These are phyloP conservation scores for Microsporum ferrugineum DNA, from an alignment of 2,329 filamentous ascomycete species.

Conservation along the genomic window DNA sequence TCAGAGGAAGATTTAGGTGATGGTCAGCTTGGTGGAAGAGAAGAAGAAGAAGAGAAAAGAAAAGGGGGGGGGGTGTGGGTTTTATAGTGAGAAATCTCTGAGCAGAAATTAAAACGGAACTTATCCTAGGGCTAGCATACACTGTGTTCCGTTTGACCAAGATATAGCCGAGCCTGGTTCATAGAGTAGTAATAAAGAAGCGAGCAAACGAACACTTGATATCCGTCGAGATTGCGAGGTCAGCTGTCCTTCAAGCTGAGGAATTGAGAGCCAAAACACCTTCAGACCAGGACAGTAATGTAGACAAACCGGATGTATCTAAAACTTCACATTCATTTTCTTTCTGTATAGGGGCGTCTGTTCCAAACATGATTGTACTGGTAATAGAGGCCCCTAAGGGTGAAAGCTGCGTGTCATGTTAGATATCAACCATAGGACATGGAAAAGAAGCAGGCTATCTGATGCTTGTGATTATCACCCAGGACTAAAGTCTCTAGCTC, in stretches of 20 bases:
- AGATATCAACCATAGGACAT: background rate
- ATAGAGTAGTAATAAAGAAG: background rate
- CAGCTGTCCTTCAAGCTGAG: background rate
- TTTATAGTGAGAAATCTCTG: conserved; percentile 1
- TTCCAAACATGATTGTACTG: background rate
- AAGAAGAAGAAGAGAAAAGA: background rate
- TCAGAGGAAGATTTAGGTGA: background rate
- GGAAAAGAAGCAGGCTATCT: background rate
- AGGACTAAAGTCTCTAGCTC: background rate
- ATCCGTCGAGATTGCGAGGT: background rate
- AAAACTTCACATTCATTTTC: background rate
- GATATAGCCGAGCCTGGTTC: background rate
- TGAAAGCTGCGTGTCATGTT: background rate
- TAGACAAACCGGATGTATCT: background rate
- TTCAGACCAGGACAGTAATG: background rate
- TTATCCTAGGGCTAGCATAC: background rate
- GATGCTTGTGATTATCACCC: background rate
- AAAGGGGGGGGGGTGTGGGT: background rate
- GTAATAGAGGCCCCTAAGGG: background rate
- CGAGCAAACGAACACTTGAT: background rate
- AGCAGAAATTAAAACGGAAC: background rate
- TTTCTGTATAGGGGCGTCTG: background rate
- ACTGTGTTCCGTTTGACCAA: background rate
- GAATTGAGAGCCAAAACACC: background rate
- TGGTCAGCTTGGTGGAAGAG: background rate